Evolutionary conservation across 768 basidiomycete genomes (phyloP).

Genomic region (Rhizopogon sp.): DNA sequence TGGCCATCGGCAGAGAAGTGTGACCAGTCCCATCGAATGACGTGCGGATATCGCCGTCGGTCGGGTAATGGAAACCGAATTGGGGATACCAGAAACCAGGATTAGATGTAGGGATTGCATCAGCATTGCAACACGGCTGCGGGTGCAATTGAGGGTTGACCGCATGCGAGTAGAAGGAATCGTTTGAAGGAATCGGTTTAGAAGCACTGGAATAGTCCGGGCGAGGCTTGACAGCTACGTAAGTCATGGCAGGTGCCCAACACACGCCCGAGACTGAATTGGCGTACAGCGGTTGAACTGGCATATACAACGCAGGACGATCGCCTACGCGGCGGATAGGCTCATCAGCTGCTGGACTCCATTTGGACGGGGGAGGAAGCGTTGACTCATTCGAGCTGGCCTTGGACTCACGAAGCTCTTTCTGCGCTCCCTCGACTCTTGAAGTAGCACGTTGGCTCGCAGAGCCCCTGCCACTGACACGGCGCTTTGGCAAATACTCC

Average conservation of each 20-base stretch:
- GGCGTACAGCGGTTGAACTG: slow-evolving; percentile 47
- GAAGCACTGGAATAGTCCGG: slow-evolving; percentile 12
- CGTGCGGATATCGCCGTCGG: slow-evolving; percentile 38
- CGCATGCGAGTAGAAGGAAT: slow-evolving; percentile 8
- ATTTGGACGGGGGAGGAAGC: slow-evolving; percentile 72
- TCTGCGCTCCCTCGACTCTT: not conserved
- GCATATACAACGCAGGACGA: slow-evolving; percentile 58
- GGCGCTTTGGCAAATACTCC: slow-evolving; percentile 74
- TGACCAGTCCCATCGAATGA: slow-evolving; percentile 37
- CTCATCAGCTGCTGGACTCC: slow-evolving; percentile 80
- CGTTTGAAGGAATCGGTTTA: slow-evolving; percentile 13
- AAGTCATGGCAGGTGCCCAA: slow-evolving; percentile 11
- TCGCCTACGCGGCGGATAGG: slow-evolving; percentile 56
- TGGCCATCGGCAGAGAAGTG: slow-evolving; percentile 30
- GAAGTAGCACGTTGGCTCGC: not conserved
- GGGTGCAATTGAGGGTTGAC: slow-evolving; percentile 47
- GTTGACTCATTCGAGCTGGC: slow-evolving; percentile 21
- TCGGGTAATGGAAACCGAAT: slow-evolving; percentile 48
- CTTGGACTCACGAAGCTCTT: not conserved
- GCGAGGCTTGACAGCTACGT: slow-evolving; percentile 18
- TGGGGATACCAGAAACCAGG: slow-evolving; percentile 61
- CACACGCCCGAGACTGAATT: slow-evolving; percentile 27
- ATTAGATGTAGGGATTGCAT: slow-evolving; percentile 39
- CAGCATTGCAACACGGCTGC: slow-evolving; percentile 52
- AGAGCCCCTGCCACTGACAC: slow-evolving; percentile 23